Evolutionary conservation across 805 yeast genomes (phyloP), one percentile per base, ranked within the genome.

Genomic region (Metschnikowia similis): DNA sequence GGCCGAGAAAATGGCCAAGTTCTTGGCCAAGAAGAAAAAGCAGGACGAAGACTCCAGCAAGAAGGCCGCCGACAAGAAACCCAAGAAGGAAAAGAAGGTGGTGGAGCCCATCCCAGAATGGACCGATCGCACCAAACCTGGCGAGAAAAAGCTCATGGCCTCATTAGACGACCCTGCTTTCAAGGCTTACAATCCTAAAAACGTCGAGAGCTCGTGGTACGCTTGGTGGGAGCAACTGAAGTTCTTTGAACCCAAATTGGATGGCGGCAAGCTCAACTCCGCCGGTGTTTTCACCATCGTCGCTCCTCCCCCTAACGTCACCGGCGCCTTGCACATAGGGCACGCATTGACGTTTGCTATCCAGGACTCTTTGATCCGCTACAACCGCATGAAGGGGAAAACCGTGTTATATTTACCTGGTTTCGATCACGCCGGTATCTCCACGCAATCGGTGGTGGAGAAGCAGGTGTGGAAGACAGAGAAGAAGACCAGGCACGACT

Each of bases 221-320:
- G 82, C 80, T 16, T 94, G 99, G 98, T 94, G 99, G 99, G 85
- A 81, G 53, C 77, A 86, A 62, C 79, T 88, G 69, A 95, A 94
- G 16, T 83, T 82, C 62, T 94, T 94, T 63, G 85, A 86, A 70
- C 99, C 99, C 16, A 87, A 88, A 66, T 83, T 87, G 58, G 78
- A 72, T 50, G 84, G 84, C 63, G 97, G 97, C 41, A 71, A 83
- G 41, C 63, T 81, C 58, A 85, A 85, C 65, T 87, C 94, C 39
- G 91, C 83, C 63, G 98, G 98, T 59, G 65, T 77, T 16, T 94
- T 92, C 71, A 79, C 86, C 55, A 89, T 94, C 62, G 97, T 98
- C 36, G 94, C 96, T n/a, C 99, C 99, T 36, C 99, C 99, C 55
- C 99, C 99, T 66, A 94, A 94, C 69, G 96, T 94, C 56, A 94